A percentile compares a stretch with the other conserved stretches of the same genome.
Evolutionary conservation across 2,329 filamentous ascomycete species (phyloP).

Genomic region (Westerdykella aurantiaca): DNA sequence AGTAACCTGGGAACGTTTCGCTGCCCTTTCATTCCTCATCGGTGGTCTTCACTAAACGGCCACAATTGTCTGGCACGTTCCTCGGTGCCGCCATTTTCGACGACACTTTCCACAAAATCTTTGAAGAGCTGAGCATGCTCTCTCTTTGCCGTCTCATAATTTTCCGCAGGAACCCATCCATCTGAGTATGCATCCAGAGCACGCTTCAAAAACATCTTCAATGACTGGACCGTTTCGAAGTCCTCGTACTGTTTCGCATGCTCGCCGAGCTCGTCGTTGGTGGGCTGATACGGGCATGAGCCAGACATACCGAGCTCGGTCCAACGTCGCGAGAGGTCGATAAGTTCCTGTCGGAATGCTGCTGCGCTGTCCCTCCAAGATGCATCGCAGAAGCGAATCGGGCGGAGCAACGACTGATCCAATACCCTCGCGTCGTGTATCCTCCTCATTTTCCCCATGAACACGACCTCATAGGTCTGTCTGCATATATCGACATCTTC

Average conservation of each 20-base stretch:
- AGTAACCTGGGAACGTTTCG: too few relatives aligned
- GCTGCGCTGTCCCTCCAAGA: constrained; percentile 40
- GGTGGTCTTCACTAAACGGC: too few relatives aligned
- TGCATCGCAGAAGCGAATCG: constrained; percentile 38
- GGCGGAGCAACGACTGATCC: constrained; percentile 36
- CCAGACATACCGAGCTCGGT: constrained; percentile 35
- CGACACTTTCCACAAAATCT: too few relatives aligned
- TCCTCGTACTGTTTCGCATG: constrained; percentile 28
- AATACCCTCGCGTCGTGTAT: too few relatives aligned
- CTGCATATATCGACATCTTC: too few relatives aligned
- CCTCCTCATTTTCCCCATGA: too few relatives aligned
- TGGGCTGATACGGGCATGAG: constrained; percentile 30
- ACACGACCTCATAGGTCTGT: too few relatives aligned
- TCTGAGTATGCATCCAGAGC: constrained; percentile 31
- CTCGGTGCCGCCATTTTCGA: too few relatives aligned
- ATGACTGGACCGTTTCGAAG: constrained; percentile 31
- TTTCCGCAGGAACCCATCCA: constrained; percentile 31
- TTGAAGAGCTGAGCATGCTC: too few relatives aligned
- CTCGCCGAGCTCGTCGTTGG: constrained; percentile 17
- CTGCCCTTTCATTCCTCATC: too few relatives aligned
- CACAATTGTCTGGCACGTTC: too few relatives aligned
- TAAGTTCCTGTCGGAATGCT: constrained; percentile 38
- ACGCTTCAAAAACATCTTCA: constrained; percentile 22
- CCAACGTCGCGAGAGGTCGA: constrained; percentile 36
- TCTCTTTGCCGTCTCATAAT: background rate